phyloP scores from a whole-genome alignment of 345 rosid species.

The Eucalyptus sideroxylon region DNA sequence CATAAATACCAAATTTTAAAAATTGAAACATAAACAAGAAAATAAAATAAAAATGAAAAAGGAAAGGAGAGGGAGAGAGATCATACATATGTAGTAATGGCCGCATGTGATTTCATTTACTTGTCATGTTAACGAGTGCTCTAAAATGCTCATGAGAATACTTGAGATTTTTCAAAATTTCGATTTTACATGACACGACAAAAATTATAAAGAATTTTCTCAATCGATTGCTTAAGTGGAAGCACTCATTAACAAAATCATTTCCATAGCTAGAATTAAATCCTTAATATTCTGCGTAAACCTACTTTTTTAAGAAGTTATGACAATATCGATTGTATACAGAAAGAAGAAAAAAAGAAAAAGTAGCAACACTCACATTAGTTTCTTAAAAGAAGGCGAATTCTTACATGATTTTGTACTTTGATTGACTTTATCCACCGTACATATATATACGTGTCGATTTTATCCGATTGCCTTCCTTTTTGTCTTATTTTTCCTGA shows the following conservation, averaged over 20 bases:
- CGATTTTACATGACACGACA: not conserved
- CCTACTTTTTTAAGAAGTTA: not conserved
- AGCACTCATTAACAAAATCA: not conserved
- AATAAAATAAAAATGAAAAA: not conserved
- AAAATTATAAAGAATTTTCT: not conserved
- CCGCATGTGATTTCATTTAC: not conserved
- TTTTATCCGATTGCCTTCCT: no score
- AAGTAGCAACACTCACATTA: not conserved
- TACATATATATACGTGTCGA: not conserved
- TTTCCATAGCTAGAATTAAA: not conserved
- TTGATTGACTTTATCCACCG: not conserved
- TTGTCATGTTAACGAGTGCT: not conserved
- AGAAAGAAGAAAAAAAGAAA: fast-evolving
- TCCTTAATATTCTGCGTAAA: fast-evolving
- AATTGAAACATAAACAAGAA: not conserved
- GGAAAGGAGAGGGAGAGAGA: not conserved
- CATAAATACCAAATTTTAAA: not conserved
- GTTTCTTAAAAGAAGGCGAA: not conserved
- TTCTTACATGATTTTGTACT: not conserved
- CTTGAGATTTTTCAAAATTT: not conserved
- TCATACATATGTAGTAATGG: not conserved
- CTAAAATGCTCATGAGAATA: not conserved
- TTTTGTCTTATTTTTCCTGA: not conserved
- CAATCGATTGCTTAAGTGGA: fast-evolving
- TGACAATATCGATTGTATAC: fast-evolving